Base-by-base conservation (phyloP, 2,329 filamentous ascomycete species). In the Monosporascus sp. region DNA sequence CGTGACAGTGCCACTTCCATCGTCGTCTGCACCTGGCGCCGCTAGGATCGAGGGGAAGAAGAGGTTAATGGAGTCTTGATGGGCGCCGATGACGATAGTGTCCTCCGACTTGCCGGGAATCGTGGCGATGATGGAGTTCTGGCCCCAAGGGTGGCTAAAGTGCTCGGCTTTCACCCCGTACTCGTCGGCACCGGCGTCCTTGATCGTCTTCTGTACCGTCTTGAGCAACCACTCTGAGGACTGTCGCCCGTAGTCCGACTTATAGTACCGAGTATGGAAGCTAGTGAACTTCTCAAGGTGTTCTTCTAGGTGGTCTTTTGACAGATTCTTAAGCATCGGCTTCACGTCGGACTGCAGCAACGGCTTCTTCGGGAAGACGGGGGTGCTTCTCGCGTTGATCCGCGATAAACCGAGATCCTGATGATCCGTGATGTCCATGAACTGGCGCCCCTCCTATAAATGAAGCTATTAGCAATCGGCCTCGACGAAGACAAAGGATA, bases 61-160 rank as follows among this genome's bases (percentile, higher is more conserved):
- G 46, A 96, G 79, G 72, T 97, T 97, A 73, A 96, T 95, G 63
- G 89, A 95, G 70, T 97, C 93, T 69, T 96, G 92, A 70, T 97
- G 92, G 1, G 92, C 91, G 50, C 93, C 92, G 60, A 97, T 86
- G 22, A 97, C 86, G 34, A 95, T 80, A 1, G 92, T 96, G 70
- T 86, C 88, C 65, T 94, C 85, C 54, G 82, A 88, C 74, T 88
- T 81, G 52, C 93, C 93, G 0, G 93, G 93, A 48, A 99, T 90
- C 6, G 87, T 92, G 24, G 90, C 92, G 66, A 97, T 95, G 66
- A 97, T 86, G 57, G 87, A 93, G 72, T 87, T 87, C 68, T 99
- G 93, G 56, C 87, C 86, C 92, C 92, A 99, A 1, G 84, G 72
- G 69, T 97, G 93, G 42, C 78, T 71, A 70, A 97, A 96, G 60